Base-by-base conservation (phyloP, 1,284 basidiomycete species). In the Tetrapyrgos nigripes region DNA sequence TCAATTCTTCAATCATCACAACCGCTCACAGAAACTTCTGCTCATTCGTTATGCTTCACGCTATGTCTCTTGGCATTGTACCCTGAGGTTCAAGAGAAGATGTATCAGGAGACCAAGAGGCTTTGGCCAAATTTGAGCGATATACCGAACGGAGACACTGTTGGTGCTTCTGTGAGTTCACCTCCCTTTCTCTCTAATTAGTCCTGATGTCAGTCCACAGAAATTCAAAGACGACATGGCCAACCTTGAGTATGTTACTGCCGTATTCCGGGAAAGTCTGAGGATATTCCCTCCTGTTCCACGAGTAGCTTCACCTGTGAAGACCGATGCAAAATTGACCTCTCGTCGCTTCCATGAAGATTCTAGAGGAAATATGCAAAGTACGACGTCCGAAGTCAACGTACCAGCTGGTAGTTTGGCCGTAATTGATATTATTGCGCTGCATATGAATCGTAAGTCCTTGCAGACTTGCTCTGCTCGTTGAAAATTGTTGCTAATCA, bases 181-280 rank as follows among this genome's bases (percentile, higher is more conserved):
- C 13, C 8, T 14, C 4, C 11, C n/a, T 21, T 3, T 44, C 21
- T 53, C n/a, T 11, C 19, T 17, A 53, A 53, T 2, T 26, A 37
- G 11, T 43, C 10, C 13, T 53, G 9, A 44, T 17, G 9, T 53
- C 4, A 53, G 13, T 44, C 13, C 23, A 10, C 23, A 81, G 78
- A 62, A 67, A 14, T 74, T 77, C 58, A 79, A 72, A 59, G 73
- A 75, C 31, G 68, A 68, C 24, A 64, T 77, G 62, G 61, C 71
- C 3, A 68, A 66, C 17, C 62, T 81, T 29, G 74, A 73, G 64
- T 82, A 79, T 53, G 74, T 76, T 1, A 57, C 61, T 0, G 79
- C 78, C 3, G 75, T 75, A 21, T 73, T 82, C 61, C 69, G 76
- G 37, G 81, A 82, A 64, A 72, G 77, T 0, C 69, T 83, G n/a